A percentile compares a stretch with the other conserved stretches of the same genome.
These are phyloP conservation scores for Bipolaris zeicola DNA, from an alignment of 2,329 filamentous ascomycete species.

Conservation along the genomic window DNA sequence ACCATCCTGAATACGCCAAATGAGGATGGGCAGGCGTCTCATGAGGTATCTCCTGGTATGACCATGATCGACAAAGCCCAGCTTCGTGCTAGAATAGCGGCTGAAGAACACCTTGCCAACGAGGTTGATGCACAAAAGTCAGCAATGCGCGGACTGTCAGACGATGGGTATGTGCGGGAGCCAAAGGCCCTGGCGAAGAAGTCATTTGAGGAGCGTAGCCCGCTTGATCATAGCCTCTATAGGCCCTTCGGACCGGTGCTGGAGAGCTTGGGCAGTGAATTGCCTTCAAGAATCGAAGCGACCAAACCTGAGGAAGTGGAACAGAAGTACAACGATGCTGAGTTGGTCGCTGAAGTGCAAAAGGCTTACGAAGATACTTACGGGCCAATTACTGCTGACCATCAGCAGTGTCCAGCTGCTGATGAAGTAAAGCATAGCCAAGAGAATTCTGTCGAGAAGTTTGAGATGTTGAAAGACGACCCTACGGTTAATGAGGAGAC, in stretches of 20 bases:
- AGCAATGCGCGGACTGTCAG: slow-evolving; percentile 37
- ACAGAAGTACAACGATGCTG: slow-evolving; percentile 23
- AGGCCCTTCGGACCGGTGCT: slow-evolving; percentile 38
- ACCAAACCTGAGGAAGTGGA: slow-evolving; percentile 14
- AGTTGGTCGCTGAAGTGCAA: slow-evolving; percentile 32
- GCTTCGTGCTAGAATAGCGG: slow-evolving; percentile 20
- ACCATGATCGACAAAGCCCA: slow-evolving; percentile 10
- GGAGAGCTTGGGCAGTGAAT: slow-evolving; percentile 31
- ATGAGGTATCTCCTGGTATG: background rate
- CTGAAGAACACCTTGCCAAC: slow-evolving; percentile 30
- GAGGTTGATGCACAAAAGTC: slow-evolving; percentile 36
- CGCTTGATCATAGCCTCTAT: slow-evolving; percentile 40
- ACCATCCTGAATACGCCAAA: background rate
- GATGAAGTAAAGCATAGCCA: slow-evolving; percentile 1
- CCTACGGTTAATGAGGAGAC: background rate
- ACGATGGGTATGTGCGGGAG: slow-evolving; percentile 32
- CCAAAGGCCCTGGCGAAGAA: slow-evolving; percentile 19
- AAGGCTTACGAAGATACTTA: slow-evolving; percentile 37
- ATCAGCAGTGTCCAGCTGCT: slow-evolving; percentile 22
- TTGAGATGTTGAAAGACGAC: slow-evolving; percentile 26
- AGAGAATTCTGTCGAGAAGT: slow-evolving; percentile 2
- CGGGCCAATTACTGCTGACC: slow-evolving; percentile 30
- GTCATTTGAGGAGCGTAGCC: slow-evolving; percentile 28
- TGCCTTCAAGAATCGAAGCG: slow-evolving; percentile 6
- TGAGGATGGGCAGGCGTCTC: background rate